A percentile compares a stretch with the other conserved stretches of the same genome.
Evolutionary conservation across 169 alveolate species (phyloP).

Genomic region (Eimeria maxima): DNA sequence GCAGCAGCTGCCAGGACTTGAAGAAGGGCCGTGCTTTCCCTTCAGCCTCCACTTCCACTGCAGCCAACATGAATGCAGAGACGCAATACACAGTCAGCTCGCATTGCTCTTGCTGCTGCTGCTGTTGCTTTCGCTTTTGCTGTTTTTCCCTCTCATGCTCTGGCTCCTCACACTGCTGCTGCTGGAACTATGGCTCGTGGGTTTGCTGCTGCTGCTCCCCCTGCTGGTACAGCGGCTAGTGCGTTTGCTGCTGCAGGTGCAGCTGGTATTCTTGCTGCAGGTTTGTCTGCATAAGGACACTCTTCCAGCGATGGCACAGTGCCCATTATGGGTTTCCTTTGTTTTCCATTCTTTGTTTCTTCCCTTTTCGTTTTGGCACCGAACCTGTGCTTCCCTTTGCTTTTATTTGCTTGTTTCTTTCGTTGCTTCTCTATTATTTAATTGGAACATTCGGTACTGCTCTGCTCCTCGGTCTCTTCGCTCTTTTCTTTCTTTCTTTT

Average conservation of each 20-base stretch:
- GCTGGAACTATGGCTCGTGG: background rate
- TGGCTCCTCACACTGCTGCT: background rate
- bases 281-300: background rate
- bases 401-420: too few species aligned
- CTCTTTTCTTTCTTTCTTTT: too few species aligned
- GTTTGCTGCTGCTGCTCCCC: background rate
- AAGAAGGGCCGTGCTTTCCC: slow-evolving; percentile 24
- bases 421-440: too few species aligned
- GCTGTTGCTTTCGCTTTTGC: slow-evolving; percentile 10
- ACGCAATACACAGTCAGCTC: slow-evolving; percentile 18
- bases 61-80: slow-evolving; percentile 2
- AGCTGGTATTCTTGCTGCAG: background rate
- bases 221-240: background rate
- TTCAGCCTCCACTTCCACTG: slow-evolving; percentile 4
- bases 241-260: too few species aligned
- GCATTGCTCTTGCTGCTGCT: background rate
- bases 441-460: too few species aligned
- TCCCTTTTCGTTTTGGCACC: too few species aligned
- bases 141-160: background rate
- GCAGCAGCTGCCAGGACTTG: background rate
- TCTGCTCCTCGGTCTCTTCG: too few species aligned
- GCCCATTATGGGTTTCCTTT: too few species aligned
- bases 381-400: too few species aligned
- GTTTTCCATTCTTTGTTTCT: too few species aligned
- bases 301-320: background rate